These are phyloP conservation scores for Lactarius deliciosus DNA, from an alignment of 768 basidiomycete species.

Conservation along the genomic window DNA sequence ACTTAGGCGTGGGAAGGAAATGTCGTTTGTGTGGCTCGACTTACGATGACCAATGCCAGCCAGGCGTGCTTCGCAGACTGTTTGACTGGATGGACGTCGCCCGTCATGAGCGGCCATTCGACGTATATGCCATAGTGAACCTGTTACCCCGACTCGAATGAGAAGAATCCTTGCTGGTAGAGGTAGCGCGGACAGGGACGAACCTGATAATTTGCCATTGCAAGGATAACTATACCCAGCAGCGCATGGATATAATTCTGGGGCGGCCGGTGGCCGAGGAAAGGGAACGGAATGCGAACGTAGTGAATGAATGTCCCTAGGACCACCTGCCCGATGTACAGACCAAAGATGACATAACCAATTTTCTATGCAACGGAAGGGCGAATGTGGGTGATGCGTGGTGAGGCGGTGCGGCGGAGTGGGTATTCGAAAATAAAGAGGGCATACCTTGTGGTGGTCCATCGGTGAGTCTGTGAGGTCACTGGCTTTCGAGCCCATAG, in stretches of 20 bases:
- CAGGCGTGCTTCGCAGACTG: slow-evolving; percentile 20
- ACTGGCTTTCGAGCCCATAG: slow-evolving; percentile 35
- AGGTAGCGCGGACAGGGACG: slow-evolving; percentile 13
- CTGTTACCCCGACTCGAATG: neutral
- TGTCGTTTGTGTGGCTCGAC: neutral
- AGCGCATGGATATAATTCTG: slow-evolving; percentile 45
- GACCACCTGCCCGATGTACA: slow-evolving; percentile 52
- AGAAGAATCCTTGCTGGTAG: neutral
- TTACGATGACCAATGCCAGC: slow-evolving; percentile 24
- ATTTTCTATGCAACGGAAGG: slow-evolving; percentile 41
- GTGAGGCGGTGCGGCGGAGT: neutral
- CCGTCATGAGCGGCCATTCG: slow-evolving; percentile 29
- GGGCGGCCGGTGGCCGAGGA: slow-evolving; percentile 38
- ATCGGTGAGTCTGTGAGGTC: neutral
- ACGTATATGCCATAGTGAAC: slow-evolving; percentile 19
- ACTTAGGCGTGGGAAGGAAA: neutral
- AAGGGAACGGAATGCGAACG: slow-evolving; percentile 45
- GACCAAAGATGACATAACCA: slow-evolving; percentile 51
- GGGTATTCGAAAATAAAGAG: neutral
- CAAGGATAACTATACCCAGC: slow-evolving; percentile 55
- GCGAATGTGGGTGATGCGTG: neutral
- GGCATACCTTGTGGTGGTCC: slow-evolving; percentile 43
- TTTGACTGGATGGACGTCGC: slow-evolving; percentile 13
- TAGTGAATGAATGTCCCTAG: slow-evolving; percentile 54
- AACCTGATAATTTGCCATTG: slow-evolving; percentile 49